Percentiles rank a stretch among this genome's conserved stretches.
phyloP scores from a whole-genome alignment of 2,329 filamentous ascomycete species.

The Ascochyta rabiei region DNA sequence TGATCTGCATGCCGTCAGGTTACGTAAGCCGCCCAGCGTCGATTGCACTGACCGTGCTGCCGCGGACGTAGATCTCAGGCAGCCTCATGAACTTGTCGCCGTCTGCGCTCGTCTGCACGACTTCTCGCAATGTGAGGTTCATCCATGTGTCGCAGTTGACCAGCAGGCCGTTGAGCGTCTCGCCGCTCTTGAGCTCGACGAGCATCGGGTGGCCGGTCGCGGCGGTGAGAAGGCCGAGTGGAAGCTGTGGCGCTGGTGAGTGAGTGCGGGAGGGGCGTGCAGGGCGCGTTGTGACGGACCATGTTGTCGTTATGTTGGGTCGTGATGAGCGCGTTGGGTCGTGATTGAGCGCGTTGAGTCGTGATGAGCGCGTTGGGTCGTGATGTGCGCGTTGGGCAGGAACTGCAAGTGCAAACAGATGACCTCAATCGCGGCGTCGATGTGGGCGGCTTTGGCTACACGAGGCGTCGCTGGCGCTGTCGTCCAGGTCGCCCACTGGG shows the following conservation, averaged over 20 bases:
- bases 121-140: conserved; percentile 97
- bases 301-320: conserved; percentile 19
- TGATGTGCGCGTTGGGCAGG: too few species aligned
- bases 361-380: too few species aligned
- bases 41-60: conserved; percentile 82
- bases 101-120: conserved; percentile 94
- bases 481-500: conserved; percentile 4
- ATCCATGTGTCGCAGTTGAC: conserved; percentile 99
- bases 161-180: conserved; percentile 94
- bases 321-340: too few species aligned
- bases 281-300: conserved; percentile 26
- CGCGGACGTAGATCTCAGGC: conserved; percentile 93
- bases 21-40: not conserved
- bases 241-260: conserved; percentile 55
- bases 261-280: conserved; percentile 5
- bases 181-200: conserved; percentile 95
- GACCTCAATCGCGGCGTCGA: not conserved
- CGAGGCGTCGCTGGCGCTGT: conserved; percentile 1
- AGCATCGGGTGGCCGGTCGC: conserved; percentile 98
- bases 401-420: not conserved
- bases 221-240: conserved; percentile 83
- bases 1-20: conserved; percentile 70
- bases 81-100: conserved; percentile 92
- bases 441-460: not conserved
- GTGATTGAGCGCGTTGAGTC: not conserved